phyloP scores from a whole-genome alignment of 257 asterid genomes.

The Solanum paucissectum region DNA sequence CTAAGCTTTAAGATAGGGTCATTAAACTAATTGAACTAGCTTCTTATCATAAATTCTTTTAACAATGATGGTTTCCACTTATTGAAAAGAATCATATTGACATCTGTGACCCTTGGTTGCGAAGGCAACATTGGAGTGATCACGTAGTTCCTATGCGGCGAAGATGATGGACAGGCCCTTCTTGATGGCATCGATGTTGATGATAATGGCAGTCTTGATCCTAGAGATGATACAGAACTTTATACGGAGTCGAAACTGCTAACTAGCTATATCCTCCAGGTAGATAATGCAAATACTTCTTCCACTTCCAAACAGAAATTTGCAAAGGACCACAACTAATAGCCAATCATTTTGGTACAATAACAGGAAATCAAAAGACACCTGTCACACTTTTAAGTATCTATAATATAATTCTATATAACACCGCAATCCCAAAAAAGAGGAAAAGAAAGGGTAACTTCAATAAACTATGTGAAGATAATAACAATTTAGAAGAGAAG shows the following conservation, averaged over 20 bases:
- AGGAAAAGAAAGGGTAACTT: background rate
- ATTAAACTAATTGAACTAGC: background rate
- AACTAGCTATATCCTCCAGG: background rate
- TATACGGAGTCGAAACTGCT: background rate
- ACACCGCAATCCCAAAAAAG: background rate
- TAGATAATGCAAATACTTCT: background rate
- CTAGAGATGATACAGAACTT: background rate
- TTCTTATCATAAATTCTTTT: background rate
- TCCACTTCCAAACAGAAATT: background rate
- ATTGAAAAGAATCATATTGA: background rate
- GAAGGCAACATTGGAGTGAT: background rate
- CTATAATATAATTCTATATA: background rate
- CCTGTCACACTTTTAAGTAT: background rate
- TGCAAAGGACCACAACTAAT: background rate
- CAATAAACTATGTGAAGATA: background rate
- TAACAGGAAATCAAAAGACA: background rate
- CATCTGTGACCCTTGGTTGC: background rate
- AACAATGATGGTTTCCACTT: background rate
- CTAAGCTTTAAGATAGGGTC: background rate
- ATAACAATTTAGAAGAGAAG: background rate
- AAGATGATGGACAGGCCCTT: background rate
- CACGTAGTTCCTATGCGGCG: background rate
- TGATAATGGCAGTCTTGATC: background rate
- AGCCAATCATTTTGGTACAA: background rate
- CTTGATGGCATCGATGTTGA: background rate